Evolutionary conservation across 192 early-diverging fungal genomes (phyloP).

Genomic region (Backusella macrospora): DNA sequence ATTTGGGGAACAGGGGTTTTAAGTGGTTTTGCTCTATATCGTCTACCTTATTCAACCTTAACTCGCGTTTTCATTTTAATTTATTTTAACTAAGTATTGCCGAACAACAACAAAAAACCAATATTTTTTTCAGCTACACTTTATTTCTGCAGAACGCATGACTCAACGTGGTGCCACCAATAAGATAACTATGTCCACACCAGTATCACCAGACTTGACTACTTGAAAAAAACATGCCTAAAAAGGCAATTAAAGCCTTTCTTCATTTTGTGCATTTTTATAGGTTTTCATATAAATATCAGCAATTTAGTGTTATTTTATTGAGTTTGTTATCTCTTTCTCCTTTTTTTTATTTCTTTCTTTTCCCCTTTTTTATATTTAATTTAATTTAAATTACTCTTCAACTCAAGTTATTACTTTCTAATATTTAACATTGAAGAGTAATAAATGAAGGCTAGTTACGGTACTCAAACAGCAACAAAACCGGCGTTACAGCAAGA

Average conservation of each 20-base stretch:
- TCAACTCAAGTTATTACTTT: not conserved
- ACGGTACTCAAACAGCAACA: slow-evolving; percentile 6
- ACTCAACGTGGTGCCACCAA: slow-evolving; percentile 1
- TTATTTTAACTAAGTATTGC: not conserved
- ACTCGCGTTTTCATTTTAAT: not conserved
- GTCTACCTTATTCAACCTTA: not conserved
- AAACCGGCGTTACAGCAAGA: slow-evolving; percentile 21
- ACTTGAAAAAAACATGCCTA: slow-evolving; percentile 3
- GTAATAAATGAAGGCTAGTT: not conserved
- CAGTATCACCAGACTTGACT: not conserved
- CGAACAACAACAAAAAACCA: not conserved
- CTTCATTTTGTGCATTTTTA: slow-evolving; percentile 6
- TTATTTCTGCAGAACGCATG: not conserved
- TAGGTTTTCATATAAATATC: slow-evolving; percentile 9
- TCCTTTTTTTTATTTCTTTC: not conserved
- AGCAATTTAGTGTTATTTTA: not conserved
- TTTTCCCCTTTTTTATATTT: not conserved
- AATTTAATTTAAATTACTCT: not conserved
- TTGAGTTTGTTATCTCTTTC: not conserved
- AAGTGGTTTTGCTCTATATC: no score
- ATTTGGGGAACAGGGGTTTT: not conserved
- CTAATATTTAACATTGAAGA: not conserved
- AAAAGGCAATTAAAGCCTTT: not conserved
- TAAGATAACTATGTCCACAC: not conserved
- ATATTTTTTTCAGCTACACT: not conserved